phyloP scores from a whole-genome alignment of 768 basidiomycete genomes.

The Suillus spraguei region DNA sequence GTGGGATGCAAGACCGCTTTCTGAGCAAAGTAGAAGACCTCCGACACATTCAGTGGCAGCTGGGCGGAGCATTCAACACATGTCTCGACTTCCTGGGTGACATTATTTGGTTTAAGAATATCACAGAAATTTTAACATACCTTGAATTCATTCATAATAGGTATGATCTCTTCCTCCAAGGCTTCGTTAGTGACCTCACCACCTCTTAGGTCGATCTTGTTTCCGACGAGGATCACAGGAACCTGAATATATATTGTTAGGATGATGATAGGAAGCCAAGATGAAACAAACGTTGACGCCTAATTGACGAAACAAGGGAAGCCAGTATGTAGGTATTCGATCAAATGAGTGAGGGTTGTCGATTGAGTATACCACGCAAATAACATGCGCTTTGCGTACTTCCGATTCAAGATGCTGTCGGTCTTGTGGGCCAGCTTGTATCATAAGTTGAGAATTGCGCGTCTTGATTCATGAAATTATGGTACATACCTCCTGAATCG shows the following conservation, averaged over 20 bases:
- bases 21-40: constrained; percentile 98
- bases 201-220: constrained; percentile 95
- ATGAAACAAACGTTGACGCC: constrained; percentile 83
- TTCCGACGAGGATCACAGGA: constrained; percentile 95
- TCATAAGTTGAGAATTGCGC: constrained; percentile 14
- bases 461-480: constrained; percentile 3
- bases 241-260: constrained; percentile 51
- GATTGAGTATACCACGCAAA: constrained; percentile 96
- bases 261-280: not conserved
- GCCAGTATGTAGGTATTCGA: constrained; percentile 97
- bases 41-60: constrained; percentile 88
- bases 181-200: constrained; percentile 94
- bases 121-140: constrained; percentile 40
- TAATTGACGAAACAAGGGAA: constrained; percentile 91
- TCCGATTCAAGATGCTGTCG: constrained; percentile 89
- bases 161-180: constrained; percentile 91
- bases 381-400: constrained; percentile 97
- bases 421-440: constrained; percentile 81
- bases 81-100: constrained; percentile 89
- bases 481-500: constrained; percentile 87
- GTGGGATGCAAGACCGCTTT: constrained; percentile 97
- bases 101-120: constrained; percentile 12
- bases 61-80: constrained; percentile 98
- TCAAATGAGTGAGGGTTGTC: constrained; percentile 97
- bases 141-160: constrained; percentile 99